Evolutionary conservation across 371 early-diverging fungal genomes (phyloP).

Genomic region (Syncephalastrum monosporum): DNA sequence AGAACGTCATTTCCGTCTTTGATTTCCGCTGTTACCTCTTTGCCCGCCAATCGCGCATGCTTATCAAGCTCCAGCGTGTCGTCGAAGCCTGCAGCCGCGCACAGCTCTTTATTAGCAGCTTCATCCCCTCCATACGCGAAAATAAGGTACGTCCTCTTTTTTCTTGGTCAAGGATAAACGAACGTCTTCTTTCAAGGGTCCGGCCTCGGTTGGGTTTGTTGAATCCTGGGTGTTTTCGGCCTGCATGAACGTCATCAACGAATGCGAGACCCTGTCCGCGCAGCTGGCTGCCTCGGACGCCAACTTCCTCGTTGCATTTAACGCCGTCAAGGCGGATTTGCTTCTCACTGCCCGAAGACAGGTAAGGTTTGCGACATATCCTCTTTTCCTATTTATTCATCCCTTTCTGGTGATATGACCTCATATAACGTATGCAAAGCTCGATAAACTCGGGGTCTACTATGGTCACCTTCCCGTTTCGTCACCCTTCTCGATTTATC

Average conservation of each 20-base stretch:
- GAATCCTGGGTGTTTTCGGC: constrained; percentile 83
- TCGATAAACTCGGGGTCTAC: constrained; percentile 71
- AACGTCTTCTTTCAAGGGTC: constrained; percentile 23
- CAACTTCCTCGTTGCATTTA: constrained; percentile 52
- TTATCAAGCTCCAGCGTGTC: constrained; percentile 67
- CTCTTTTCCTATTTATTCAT: not conserved
- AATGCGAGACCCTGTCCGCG: constrained; percentile 71
- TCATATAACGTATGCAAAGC: constrained; percentile 30
- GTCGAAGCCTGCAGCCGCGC: constrained; percentile 72
- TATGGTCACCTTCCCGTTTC: constrained; percentile 52
- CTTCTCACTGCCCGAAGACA: constrained; percentile 74
- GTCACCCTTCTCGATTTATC: constrained; percentile 56
- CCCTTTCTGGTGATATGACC: no score
- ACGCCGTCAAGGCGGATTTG: constrained; percentile 75
- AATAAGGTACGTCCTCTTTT: constrained; percentile 46
- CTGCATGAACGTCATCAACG: constrained; percentile 73
- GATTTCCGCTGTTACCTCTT: constrained; percentile 95
- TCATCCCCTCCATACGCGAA: constrained; percentile 73
- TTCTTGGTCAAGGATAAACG: not conserved
- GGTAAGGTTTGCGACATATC: constrained; percentile 25
- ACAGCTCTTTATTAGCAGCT: constrained; percentile 69
- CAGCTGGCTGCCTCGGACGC: constrained; percentile 43
- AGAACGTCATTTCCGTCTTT: constrained; percentile 90
- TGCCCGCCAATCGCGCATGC: constrained; percentile 80
- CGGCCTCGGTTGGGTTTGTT: constrained; percentile 58